Evolutionary conservation across 352 stramenopile species (phyloP).

Genomic region (Globisporangium parvum): DNA sequence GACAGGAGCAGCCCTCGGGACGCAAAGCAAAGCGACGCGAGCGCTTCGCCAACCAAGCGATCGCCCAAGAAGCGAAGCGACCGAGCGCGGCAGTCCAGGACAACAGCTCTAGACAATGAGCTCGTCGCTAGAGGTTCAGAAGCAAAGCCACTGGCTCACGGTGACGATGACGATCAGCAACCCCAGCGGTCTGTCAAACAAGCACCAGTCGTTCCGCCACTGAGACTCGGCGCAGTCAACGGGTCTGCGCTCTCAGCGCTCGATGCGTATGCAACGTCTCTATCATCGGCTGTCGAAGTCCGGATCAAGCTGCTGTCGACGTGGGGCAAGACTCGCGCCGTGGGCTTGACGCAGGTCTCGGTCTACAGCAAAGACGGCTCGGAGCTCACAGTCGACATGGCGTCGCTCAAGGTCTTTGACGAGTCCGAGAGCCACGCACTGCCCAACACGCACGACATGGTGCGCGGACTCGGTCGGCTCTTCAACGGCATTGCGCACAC

Average conservation of each 20-base stretch:
- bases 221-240: constrained; percentile 16
- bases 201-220: constrained; percentile 16
- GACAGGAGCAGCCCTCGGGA: neutral
- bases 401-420: constrained; percentile 48
- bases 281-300: constrained; percentile 25
- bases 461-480: constrained; percentile 39
- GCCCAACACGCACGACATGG: constrained; percentile 62
- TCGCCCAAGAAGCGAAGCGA: constrained; percentile 7
- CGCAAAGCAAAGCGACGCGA: constrained; percentile 1
- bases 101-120: neutral
- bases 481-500: constrained; percentile 62
- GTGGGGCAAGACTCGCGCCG: constrained; percentile 49
- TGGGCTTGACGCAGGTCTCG: constrained; percentile 61
- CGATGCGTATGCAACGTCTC: no score
- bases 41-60: constrained; percentile 4
- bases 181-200: neutral
- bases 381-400: constrained; percentile 41
- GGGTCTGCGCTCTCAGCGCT: no score
- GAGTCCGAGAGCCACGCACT: constrained; percentile 35
- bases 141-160: neutral
- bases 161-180: neutral
- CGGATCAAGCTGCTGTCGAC: constrained; percentile 65
- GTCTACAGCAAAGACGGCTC: constrained; percentile 59
- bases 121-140: no score
- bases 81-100: neutral